Conservation (phyloP, 2,329 filamentous ascomycete species). For the Hymenoscyphus linearis region DNA sequence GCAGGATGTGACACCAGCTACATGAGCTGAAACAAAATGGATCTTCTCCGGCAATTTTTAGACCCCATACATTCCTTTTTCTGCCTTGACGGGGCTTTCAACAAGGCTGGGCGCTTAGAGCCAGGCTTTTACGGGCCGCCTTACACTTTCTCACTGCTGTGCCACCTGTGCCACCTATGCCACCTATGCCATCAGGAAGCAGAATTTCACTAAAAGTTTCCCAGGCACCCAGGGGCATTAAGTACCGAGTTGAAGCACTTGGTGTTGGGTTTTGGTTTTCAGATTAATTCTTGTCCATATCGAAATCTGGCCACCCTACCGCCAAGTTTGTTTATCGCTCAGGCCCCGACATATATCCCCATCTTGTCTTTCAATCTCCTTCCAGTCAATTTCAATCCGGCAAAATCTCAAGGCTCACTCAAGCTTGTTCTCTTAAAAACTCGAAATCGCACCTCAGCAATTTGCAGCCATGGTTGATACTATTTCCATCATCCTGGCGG, state of each 20-base stretch:
- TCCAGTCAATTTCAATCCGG: neutral
- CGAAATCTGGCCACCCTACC: neutral
- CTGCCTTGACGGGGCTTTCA: neutral
- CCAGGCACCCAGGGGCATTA: neutral
- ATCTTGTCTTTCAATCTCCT: neutral
- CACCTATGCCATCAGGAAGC: neutral
- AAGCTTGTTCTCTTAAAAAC: neutral
- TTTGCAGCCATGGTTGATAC: conserved; percentile 17
- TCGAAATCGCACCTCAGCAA: neutral
- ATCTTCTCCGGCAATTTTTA: neutral
- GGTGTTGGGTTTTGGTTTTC: neutral
- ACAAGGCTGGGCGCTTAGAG: neutral
- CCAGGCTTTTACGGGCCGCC: neutral
- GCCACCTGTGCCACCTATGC: neutral
- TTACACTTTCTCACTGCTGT: neutral
- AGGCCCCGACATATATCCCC: neutral
- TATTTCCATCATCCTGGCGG: conserved; percentile 25
- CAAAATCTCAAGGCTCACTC: neutral
- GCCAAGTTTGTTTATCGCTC: neutral
- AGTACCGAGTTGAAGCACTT: neutral
- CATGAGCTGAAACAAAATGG: neutral
- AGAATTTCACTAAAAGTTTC: neutral
- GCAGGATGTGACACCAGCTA: neutral
- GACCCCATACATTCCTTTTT: neutral
- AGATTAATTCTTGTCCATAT: neutral